Evolutionary conservation across 192 early-diverging fungal species (phyloP), one percentile per base, ranked within the genome.

Genomic region (Glomus cerebriforme): DNA sequence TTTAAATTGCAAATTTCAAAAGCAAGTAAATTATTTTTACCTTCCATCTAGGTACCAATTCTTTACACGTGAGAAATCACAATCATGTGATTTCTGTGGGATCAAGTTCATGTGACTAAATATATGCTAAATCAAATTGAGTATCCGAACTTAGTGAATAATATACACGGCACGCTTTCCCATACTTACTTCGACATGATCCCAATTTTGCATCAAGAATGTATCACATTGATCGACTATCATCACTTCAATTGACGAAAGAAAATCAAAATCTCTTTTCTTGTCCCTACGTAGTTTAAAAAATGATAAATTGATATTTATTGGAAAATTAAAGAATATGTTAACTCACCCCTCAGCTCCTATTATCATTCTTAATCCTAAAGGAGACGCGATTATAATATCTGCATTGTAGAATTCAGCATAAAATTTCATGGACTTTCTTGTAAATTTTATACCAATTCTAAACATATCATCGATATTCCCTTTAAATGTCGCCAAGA

Each of bases 141-240:
- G 31, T 74, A 45, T 77, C 12, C 15, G 77, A n/a, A 63, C 29
- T 35, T 49, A 24, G 1, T 77, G 27, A 84, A 31, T 31, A 81
- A 9, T 58, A 34, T n/a, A 4, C 19, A 4, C 19, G 15, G 27
- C 69, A 39, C 63, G 26, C 7, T 73, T 64, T 65, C 17, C 32
- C 43, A 66, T 15, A 47, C 45, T 79, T 84, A 93, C 91, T 83
- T 88, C 81, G 47, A 98, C 85, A 78, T 99, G 96, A 77, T 99
- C 97, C 97, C 97, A 99, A 88, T 98, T 99, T 80, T 99, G 98
- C 97, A 97, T 98, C 78, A 96, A 81, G 77, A 98, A 85, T 59
- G 92, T 87, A 59, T 97, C 93, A 45, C 92, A 88, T 78, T 93
- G 91, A 82, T 98, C 96, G 15, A 97, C 78, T 70, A 99, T 91